A percentile compares a stretch with the other conserved stretches of the same genome.
Evolutionary conservation across 352 stramenopile genomes (phyloP).

Genomic region (Phytopythium litorale): DNA sequence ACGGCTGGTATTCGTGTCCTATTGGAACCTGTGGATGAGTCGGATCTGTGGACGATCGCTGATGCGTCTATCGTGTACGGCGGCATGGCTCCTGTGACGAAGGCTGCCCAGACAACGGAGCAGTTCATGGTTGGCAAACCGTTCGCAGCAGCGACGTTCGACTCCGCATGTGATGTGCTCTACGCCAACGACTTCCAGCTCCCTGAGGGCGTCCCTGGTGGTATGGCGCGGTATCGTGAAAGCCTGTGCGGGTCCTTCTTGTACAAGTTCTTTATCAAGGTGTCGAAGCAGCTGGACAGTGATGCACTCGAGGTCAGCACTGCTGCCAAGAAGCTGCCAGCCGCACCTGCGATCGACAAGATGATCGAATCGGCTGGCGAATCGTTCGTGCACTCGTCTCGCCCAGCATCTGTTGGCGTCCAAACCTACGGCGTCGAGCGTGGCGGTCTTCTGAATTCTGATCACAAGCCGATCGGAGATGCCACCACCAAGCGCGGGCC

Average conservation of each 20-base stretch:
- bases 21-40: slow-evolving; percentile 49
- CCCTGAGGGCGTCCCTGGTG: slow-evolving; percentile 88
- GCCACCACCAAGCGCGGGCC: slow-evolving; percentile 36
- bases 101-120: slow-evolving; percentile 44
- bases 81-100: slow-evolving; percentile 71
- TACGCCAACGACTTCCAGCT: slow-evolving; percentile 89
- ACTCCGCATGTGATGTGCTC: slow-evolving; percentile 78
- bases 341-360: slow-evolving; percentile 25
- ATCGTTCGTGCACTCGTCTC: slow-evolving; percentile 56
- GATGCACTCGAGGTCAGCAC: not conserved
- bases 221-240: slow-evolving; percentile 94
- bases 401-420: slow-evolving; percentile 45
- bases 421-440: slow-evolving; percentile 59
- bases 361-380: slow-evolving; percentile 43
- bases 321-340: slow-evolving; percentile 13
- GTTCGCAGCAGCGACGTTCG: slow-evolving; percentile 81
- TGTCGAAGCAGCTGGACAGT: slow-evolving; percentile 13
- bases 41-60: slow-evolving; percentile 75
- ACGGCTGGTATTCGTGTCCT: slow-evolving; percentile 91
- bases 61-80: slow-evolving; percentile 59
- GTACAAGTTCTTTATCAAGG: slow-evolving; percentile 93
- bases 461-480: slow-evolving; percentile 45
- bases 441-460: slow-evolving; percentile 62
- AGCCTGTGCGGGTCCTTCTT: slow-evolving; percentile 93
- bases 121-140: slow-evolving; percentile 75